Evolutionary conservation across 331 rosid genomes (phyloP).

Genomic region (Spiraea crenata): DNA sequence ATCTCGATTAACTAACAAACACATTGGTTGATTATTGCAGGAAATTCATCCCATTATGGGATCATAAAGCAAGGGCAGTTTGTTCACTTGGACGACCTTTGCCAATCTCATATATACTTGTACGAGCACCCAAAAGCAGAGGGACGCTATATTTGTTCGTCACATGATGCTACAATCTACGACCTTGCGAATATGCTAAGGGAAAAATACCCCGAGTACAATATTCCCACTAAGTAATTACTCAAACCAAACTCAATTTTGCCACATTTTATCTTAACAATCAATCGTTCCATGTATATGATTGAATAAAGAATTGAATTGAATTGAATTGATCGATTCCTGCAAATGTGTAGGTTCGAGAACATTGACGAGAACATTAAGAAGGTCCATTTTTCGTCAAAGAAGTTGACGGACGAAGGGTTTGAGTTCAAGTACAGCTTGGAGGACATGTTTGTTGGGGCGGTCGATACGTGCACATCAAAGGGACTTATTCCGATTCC

Average conservation of each 20-base stretch:
- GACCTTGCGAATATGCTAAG: slow-evolving; percentile 49
- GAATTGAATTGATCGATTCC: background rate
- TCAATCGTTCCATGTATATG: background rate
- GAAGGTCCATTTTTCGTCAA: slow-evolving; percentile 47
- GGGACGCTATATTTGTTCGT: slow-evolving; percentile 65
- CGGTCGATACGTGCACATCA: slow-evolving; percentile 54
- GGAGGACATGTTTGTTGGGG: slow-evolving; percentile 67
- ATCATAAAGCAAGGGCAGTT: slow-evolving; percentile 67
- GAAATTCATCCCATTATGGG: slow-evolving; percentile 55
- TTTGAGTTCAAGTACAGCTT: slow-evolving; percentile 65
- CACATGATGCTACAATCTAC: slow-evolving; percentile 57
- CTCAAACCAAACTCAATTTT: background rate
- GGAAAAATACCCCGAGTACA: slow-evolving; percentile 50
- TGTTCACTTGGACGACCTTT: slow-evolving; percentile 75
- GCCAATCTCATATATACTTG: slow-evolving; percentile 61
- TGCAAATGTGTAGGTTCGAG: slow-evolving; percentile 44
- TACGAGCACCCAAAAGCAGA: slow-evolving; percentile 61
- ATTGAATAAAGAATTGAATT: background rate
- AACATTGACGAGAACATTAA: slow-evolving; percentile 56
- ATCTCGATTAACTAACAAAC: background rate
- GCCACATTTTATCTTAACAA: background rate
- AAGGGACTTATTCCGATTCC: slow-evolving; percentile 50
- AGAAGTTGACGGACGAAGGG: slow-evolving; percentile 61
- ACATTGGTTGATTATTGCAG: slow-evolving; percentile 19
- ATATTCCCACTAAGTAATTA: slow-evolving; percentile 58